phyloP scores from a whole-genome alignment of 805 yeast species.

The Metschnikowia baotianmanensis region DNA sequence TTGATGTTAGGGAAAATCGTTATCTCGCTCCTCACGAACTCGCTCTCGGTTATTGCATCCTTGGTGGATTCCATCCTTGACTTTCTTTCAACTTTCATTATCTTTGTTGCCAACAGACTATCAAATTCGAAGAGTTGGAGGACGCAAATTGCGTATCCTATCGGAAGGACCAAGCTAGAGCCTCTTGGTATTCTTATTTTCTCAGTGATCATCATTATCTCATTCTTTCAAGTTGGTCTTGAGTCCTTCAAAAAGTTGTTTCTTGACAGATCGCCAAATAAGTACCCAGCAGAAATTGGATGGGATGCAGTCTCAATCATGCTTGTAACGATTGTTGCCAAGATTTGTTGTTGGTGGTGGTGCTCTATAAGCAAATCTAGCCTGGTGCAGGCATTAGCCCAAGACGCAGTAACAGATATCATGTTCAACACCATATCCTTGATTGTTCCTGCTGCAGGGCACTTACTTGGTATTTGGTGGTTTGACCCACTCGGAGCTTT shows the following conservation, averaged over 20 bases:
- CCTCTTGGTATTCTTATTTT: slow-evolving; percentile 78
- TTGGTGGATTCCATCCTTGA: slow-evolving; percentile 75
- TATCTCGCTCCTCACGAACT: slow-evolving; percentile 62
- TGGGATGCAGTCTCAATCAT: slow-evolving; percentile 54
- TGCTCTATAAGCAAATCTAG: slow-evolving; percentile 60
- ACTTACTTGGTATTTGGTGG: slow-evolving; percentile 58
- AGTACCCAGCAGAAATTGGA: slow-evolving; percentile 46
- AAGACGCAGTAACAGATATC: slow-evolving; percentile 78
- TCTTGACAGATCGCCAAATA: slow-evolving; percentile 28
- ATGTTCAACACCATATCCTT: slow-evolving; percentile 71
- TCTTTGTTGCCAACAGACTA: slow-evolving; percentile 56
- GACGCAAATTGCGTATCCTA: slow-evolving; percentile 52
- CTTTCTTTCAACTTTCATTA: slow-evolving; percentile 70
- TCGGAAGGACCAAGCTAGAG: slow-evolving; percentile 70
- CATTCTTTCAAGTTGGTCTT: slow-evolving; percentile 70
- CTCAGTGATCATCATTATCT: slow-evolving; percentile 65
- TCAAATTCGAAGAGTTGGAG: slow-evolving; percentile 48
- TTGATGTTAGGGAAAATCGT: slow-evolving; percentile 58
- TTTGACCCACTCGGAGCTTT: slow-evolving; percentile 75
- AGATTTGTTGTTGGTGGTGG: slow-evolving; percentile 61
- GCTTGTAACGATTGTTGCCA: slow-evolving; percentile 59
- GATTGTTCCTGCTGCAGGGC: slow-evolving; percentile 64
- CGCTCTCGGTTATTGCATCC: slow-evolving; percentile 76
- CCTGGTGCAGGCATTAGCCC: slow-evolving; percentile 75
- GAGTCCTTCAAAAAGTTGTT: slow-evolving; percentile 54